phyloP scores from a whole-genome alignment of 139 green algal species.

The Tetradesmus obliquus region DNA sequence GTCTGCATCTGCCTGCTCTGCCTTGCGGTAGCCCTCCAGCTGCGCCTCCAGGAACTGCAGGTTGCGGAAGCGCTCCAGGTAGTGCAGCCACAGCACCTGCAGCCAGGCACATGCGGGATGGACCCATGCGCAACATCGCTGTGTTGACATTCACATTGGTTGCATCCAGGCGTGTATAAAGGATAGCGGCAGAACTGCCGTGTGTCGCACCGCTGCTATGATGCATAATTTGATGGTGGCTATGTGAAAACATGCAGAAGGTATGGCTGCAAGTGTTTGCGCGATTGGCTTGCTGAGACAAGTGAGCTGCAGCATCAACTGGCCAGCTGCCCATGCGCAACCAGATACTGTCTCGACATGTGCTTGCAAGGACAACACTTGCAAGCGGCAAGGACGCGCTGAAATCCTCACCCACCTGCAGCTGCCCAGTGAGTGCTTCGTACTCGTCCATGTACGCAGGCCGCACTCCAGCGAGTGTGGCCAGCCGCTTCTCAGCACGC shows the following conservation, averaged over 20 bases:
- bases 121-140: background rate
- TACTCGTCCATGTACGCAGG: slow-evolving; percentile 92
- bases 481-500: slow-evolving; percentile 82
- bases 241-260: background rate
- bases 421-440: slow-evolving; percentile 81
- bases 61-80: slow-evolving; percentile 78
- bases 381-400: background rate
- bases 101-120: background rate
- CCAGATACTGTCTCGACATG: background rate
- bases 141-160: background rate
- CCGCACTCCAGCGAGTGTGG: slow-evolving; percentile 70
- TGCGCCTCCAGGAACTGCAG: slow-evolving; percentile 78
- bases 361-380: background rate
- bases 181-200: too few species aligned
- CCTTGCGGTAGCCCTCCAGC: slow-evolving; percentile 45
- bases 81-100: slow-evolving; percentile 54
- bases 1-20: slow-evolving; percentile 79
- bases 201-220: too few species aligned
- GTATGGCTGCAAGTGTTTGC: background rate
- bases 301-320: too few species aligned
- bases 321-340: background rate
- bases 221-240: too few species aligned
- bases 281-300: too few species aligned
- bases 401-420: slow-evolving; percentile 48
- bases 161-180: too few species aligned